These are phyloP conservation scores for Moesziomyces sp. DNA, from an alignment of 1,284 basidiomycete genomes.

Conservation along the genomic window DNA sequence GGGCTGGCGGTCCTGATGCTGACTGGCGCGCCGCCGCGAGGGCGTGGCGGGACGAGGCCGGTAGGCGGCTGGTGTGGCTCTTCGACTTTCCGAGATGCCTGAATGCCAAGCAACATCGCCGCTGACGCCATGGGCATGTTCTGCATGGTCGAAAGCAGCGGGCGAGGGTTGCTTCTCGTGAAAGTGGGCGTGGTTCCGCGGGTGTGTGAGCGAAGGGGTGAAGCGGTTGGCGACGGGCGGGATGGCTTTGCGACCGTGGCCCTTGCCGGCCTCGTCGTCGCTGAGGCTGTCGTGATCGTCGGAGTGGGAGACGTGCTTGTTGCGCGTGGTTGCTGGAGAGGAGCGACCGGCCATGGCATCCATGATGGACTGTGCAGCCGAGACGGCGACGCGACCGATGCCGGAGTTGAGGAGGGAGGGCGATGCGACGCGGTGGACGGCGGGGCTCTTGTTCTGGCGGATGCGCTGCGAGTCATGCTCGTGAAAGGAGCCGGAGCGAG, in stretches of 20 bases:
- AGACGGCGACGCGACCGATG: constrained; percentile 49
- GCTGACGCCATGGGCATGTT: constrained; percentile 16
- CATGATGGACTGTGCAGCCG: constrained; percentile 57
- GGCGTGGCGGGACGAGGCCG: constrained; percentile 42
- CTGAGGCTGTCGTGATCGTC: constrained; percentile 31
- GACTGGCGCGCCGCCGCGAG: constrained; percentile 26
- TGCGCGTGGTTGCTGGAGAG: constrained; percentile 32
- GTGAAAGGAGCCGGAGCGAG: constrained; percentile 26
- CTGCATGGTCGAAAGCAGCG: constrained; percentile 15
- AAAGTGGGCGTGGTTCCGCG: constrained; percentile 25
- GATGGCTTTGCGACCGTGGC: constrained; percentile 46
- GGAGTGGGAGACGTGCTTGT: constrained; percentile 11
- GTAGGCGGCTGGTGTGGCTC: constrained; percentile 51
- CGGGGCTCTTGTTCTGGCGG: constrained; percentile 18
- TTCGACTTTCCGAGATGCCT: constrained; percentile 40
- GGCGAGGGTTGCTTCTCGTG: constrained; percentile 6
- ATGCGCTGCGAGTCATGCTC: constrained; percentile 21
- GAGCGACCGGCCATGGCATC: constrained; percentile 52
- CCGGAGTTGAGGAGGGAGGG: constrained; percentile 40
- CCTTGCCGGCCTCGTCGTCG: constrained; percentile 59
- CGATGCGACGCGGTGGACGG: constrained; percentile 27
- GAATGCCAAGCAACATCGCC: constrained; percentile 28
- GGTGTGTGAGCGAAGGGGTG: constrained; percentile 40
- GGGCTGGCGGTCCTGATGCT: constrained; percentile 21
- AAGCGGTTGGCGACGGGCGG: constrained; percentile 32